These are phyloP conservation scores for Plantago ovata DNA, from an alignment of 257 asterid genomes.

Conservation along the genomic window DNA sequence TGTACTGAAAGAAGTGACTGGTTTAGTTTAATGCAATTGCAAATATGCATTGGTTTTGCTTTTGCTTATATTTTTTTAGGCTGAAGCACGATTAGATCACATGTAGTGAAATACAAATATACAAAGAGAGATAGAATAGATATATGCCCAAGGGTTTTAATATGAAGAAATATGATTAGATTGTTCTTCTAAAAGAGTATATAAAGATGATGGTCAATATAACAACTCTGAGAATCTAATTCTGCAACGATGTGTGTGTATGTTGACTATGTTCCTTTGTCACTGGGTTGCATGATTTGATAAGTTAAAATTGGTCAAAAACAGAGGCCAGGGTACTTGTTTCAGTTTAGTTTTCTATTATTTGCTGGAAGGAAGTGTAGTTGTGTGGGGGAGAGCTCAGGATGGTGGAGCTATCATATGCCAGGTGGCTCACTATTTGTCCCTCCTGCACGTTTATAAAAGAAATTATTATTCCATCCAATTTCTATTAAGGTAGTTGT, in stretches of 20 bases:
- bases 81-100: too few relatives aligned
- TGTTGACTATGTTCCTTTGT: neutral
- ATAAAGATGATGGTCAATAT: neutral
- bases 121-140: too few relatives aligned
- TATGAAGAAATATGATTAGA: too few relatives aligned
- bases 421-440: neutral
- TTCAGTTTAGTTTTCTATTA: neutral
- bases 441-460: neutral
- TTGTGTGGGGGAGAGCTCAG: too few relatives aligned
- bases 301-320: neutral
- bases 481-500: neutral
- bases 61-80: too few relatives aligned
- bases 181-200: too few relatives aligned
- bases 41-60: neutral
- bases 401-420: neutral
- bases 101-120: too few relatives aligned
- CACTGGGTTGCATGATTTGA: neutral
- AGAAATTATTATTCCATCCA: neutral
- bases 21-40: neutral
- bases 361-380: neutral
- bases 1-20: too few relatives aligned
- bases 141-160: too few relatives aligned
- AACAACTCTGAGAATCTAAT: neutral
- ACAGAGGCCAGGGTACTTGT: too few relatives aligned
- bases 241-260: neutral